Evolutionary conservation across 2,329 filamentous ascomycete genomes (phyloP).

Genomic region (Endothia cerciana): DNA sequence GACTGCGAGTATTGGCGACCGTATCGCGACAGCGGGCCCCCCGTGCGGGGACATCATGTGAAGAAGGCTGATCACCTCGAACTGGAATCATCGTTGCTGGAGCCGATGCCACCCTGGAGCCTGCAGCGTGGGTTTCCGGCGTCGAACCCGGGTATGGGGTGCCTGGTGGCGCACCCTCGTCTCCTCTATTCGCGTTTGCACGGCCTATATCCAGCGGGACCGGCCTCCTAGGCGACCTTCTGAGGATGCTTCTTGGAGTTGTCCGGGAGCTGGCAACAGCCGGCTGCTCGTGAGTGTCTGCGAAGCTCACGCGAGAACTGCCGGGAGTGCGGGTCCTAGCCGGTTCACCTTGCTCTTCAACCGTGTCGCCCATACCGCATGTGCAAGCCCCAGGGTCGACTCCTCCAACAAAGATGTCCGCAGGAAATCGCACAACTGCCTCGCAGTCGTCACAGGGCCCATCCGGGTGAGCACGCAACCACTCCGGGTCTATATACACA

Average conservation of each 20-base stretch:
- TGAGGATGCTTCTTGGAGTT: conserved; percentile 2
- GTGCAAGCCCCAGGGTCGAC: conserved; percentile 12
- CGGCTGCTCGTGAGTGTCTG: neutral
- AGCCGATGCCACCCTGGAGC: neutral
- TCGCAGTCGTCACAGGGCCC: conserved; percentile 16
- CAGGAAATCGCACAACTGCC: conserved; percentile 13
- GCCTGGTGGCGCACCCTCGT: neutral
- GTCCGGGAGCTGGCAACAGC: neutral
- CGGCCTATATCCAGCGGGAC: neutral
- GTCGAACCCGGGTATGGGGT: neutral
- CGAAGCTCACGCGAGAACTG: conserved; percentile 23
- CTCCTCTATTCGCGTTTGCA: neutral
- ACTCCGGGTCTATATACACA: conserved; percentile 1
- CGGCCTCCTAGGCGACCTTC: neutral
- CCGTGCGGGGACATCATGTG: neutral
- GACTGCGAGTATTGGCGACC: neutral
- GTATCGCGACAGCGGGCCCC: too few species aligned
- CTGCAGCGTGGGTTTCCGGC: neutral
- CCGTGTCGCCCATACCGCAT: neutral
- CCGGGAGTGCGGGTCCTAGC: neutral
- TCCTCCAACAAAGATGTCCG: conserved; percentile 4
- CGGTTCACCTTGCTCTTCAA: neutral
- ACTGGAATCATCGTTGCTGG: neutral
- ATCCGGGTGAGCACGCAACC: conserved; percentile 13
- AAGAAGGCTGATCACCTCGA: neutral